A percentile compares a stretch with the other conserved stretches of the same genome.
These are phyloP conservation scores for Aureobasidium pullulans DNA, from an alignment of 2,329 filamentous ascomycete genomes.

Conservation along the genomic window DNA sequence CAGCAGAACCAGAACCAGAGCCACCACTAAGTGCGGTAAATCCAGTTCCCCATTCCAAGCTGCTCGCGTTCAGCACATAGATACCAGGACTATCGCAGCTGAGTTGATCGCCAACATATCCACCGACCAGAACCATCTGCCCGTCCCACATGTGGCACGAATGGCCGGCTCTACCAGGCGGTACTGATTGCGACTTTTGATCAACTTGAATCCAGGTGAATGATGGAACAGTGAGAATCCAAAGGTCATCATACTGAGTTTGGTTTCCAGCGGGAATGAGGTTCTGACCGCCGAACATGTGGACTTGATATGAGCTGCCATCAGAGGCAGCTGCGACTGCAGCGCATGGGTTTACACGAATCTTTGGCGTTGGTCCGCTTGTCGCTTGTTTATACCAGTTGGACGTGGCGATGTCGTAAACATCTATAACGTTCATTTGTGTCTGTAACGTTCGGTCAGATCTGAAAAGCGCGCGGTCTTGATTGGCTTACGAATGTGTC, in stretches of 20 bases:
- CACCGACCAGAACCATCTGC: slow-evolving; percentile 73
- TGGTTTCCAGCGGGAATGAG: slow-evolving; percentile 54
- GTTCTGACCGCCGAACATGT: slow-evolving; percentile 72
- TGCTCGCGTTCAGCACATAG: slow-evolving; percentile 70
- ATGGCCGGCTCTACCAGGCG: slow-evolving; percentile 62
- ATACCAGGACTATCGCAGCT: slow-evolving; percentile 62
- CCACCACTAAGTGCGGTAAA: slow-evolving; percentile 60
- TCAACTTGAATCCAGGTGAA: slow-evolving; percentile 73
- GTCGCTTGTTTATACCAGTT: slow-evolving; percentile 71
- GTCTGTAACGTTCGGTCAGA: slow-evolving; percentile 32
- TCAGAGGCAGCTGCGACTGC: slow-evolving; percentile 59
- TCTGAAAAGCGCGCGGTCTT: background rate
- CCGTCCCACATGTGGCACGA: slow-evolving; percentile 71
- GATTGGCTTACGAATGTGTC: slow-evolving; percentile 51
- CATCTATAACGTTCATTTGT: slow-evolving; percentile 65
- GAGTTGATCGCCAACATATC: slow-evolving; percentile 54
- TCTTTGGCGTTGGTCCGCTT: slow-evolving; percentile 50
- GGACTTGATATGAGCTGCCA: slow-evolving; percentile 68
- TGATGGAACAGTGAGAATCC: slow-evolving; percentile 70
- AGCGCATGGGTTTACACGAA: slow-evolving; percentile 60
- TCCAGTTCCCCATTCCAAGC: slow-evolving; percentile 58
- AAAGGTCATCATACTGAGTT: slow-evolving; percentile 63
- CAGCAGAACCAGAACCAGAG: slow-evolving; percentile 35
- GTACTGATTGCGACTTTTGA: slow-evolving; percentile 35
- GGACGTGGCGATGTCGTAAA: slow-evolving; percentile 67